Conservation (phyloP, 1,284 basidiomycete genomes). For the Xerocomus amazonicus region DNA sequence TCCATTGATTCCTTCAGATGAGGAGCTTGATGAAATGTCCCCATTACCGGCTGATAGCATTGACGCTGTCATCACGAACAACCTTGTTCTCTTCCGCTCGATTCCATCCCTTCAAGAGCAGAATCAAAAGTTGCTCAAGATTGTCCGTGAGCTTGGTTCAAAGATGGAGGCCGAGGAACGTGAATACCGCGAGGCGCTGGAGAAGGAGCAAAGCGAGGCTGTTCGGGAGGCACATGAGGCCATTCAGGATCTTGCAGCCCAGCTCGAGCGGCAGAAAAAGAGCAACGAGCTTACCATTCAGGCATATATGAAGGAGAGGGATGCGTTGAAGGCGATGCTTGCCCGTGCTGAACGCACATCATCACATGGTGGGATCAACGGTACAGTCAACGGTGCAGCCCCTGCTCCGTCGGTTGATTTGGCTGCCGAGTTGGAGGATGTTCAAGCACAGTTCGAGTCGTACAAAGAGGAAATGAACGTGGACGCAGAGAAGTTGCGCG, state of each 20-base stretch:
- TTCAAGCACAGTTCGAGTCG: conserved; percentile 72
- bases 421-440: conserved; percentile 62
- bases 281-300: conserved; percentile 69
- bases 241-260: conserved; percentile 74
- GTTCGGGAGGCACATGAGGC: conserved; percentile 85
- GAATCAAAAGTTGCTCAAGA: conserved; percentile 84
- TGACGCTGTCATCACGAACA: conserved; percentile 81
- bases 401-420: conserved; percentile 27
- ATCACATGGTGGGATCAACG: conserved; percentile 30
- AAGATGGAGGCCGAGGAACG: conserved; percentile 78
- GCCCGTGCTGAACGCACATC: conserved; percentile 40
- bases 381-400: conserved; percentile 32
- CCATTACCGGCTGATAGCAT: conserved; percentile 51
- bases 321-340: conserved; percentile 79
- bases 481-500: conserved; percentile 66
- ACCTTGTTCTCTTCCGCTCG: conserved; percentile 86
- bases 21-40: conserved; percentile 57
- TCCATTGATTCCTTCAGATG: conserved; percentile 71
- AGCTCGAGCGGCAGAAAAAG: conserved; percentile 70
- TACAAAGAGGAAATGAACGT: conserved; percentile 76
- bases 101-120: conserved; percentile 82
- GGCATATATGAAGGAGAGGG: conserved; percentile 83
- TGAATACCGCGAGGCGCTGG: conserved; percentile 60
- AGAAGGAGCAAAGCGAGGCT: conserved; percentile 75
- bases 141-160: conserved; percentile 75